Base-by-base conservation (phyloP, 768 basidiomycete species). In the Krasilnikovozyma curviuscula region DNA sequence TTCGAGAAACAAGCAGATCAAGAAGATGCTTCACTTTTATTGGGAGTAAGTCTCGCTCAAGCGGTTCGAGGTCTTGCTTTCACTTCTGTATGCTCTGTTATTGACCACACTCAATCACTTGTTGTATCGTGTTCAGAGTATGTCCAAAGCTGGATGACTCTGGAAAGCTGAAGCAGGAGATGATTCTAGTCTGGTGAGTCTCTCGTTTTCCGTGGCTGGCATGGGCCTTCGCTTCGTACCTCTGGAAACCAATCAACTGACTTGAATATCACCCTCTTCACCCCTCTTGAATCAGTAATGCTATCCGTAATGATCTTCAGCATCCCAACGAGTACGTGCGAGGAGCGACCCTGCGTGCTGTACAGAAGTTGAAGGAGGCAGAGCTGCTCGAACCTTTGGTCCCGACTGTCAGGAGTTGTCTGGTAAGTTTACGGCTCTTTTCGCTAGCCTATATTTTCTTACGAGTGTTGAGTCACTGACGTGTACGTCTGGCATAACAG, bases 291-390 rank as follows among this genome's bases (percentile, higher is more conserved):
- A 54, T 30, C 58, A 89, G 86, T 55, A 97, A 97, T 61, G 88
- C 93, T 44, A 86, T 97, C 63, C 82, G 88, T 53, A 93, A 95
- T 65, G 91, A 98, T 69, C 75, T 97, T 46, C 89, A 97, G 88
- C 93, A 98, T 60, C 89, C 91, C 8, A 97, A 98, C 59, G 93
- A 98, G 70, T 98, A 95, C 65, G 93, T 98, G 58, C 83, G 93
- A 31, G 93, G 93, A 38, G 84, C 88, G n/a, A 89, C 85, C 10
- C 75, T 97, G 29, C 81, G 93, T 23, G 91, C 89, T 68, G 73
- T 97, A 12, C 84, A 91, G 68, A 98, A 98, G 70, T 81, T 98
- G 44, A 73, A 81, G 16, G 93, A 97, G 57, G 70, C 76, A 3
- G 93, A 98, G 63, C 75, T 97, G 12, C 75, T 97, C 23, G 93